These are phyloP conservation scores for Tuber calosporum DNA, from an alignment of 495 filamentous ascomycete species.

Conservation along the genomic window DNA sequence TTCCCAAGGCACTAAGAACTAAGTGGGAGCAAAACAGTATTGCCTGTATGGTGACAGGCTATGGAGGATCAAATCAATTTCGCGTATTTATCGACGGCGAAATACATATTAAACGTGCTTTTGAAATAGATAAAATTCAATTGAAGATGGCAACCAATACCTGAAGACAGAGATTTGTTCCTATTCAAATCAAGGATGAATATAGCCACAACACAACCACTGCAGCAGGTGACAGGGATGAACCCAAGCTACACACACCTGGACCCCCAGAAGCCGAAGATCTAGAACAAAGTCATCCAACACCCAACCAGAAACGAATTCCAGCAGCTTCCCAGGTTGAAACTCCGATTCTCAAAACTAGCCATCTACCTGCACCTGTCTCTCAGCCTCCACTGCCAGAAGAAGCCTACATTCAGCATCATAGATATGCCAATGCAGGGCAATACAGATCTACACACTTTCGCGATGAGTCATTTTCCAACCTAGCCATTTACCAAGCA, in stretches of 20 bases:
- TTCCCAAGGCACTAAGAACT: neutral
- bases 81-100: neutral
- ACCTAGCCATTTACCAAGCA: neutral
- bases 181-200: no score
- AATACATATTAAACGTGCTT: neutral
- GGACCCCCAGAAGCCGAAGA: no score
- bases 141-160: no score
- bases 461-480: neutral
- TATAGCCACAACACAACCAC: no score
- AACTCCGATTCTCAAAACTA: no score
- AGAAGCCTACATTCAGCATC: neutral
- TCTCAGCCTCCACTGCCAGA: neutral
- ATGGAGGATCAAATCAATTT: neutral
- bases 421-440: neutral
- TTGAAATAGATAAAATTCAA: neutral
- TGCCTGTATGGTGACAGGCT: neutral
- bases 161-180: no score
- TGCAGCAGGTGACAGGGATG: no score
- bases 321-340: no score
- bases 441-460: neutral
- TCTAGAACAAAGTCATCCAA: no score
- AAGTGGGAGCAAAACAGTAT: neutral
- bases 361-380: no score
- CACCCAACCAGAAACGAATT: no score
- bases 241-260: no score